These are phyloP conservation scores for Metschnikowia bowlesiae DNA, from an alignment of 805 yeast species.

Conservation along the genomic window DNA sequence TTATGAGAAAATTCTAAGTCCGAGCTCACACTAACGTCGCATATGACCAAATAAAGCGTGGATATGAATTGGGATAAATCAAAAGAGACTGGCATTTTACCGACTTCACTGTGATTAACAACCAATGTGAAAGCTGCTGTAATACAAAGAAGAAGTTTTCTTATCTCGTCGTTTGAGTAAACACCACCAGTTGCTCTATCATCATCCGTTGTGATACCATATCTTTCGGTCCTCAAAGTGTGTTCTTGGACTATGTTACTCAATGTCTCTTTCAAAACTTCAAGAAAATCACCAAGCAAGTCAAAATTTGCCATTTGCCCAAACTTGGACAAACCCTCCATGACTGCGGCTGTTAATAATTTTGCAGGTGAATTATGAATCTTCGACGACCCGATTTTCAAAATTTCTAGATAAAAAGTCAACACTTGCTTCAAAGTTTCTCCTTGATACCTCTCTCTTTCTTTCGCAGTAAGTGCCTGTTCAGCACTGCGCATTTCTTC, in stretches of 20 bases:
- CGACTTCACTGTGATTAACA: constrained; percentile 56
- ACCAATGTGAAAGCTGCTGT: constrained; percentile 87
- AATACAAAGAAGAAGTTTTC: constrained; percentile 76
- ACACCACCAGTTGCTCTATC: constrained; percentile 25
- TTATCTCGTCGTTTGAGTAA: constrained; percentile 41
- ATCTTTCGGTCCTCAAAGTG: constrained; percentile 28
- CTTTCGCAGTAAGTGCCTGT: constrained; percentile 79
- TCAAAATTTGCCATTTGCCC: constrained; percentile 94
- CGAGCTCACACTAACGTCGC: constrained; percentile 68
- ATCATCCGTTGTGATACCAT: constrained; percentile 14
- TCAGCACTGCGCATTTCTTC: constrained; percentile 87
- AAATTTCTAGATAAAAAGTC: constrained; percentile 69
- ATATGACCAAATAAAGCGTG: constrained; percentile 64
- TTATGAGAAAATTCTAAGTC: constrained; percentile 85
- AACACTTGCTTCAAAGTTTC: constrained; percentile 73
- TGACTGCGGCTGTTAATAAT: constrained; percentile 69
- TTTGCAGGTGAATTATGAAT: constrained; percentile 42
- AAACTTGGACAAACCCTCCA: constrained; percentile 86
- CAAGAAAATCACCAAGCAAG: constrained; percentile 85
- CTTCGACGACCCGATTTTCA: constrained; percentile 43
- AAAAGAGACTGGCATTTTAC: constrained; percentile 56
- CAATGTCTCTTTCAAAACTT: constrained; percentile 80
- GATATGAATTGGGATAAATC: constrained; percentile 81
- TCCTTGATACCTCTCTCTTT: constrained; percentile 80
- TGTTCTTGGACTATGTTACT: constrained; percentile 46